Evolutionary conservation across 2,329 filamentous ascomycete species (phyloP).

Genomic region (Ophiocordyceps camponoti-saundersi): DNA sequence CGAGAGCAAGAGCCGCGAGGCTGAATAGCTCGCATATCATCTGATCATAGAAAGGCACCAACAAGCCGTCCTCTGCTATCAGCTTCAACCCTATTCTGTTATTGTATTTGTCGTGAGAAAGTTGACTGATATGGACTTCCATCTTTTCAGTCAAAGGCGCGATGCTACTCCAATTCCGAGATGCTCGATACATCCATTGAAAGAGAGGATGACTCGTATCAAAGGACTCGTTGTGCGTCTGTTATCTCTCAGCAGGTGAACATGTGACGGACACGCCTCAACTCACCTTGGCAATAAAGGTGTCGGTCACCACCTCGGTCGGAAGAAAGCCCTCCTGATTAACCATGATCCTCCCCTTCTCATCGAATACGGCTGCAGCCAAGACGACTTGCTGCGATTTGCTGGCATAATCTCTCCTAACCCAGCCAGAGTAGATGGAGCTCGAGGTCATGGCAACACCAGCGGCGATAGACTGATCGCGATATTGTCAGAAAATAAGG

Average conservation of each 20-base stretch:
- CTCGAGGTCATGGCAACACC: constrained; percentile 41
- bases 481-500: background rate
- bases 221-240: constrained; percentile 42
- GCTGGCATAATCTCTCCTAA: constrained; percentile 35
- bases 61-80: constrained; percentile 34
- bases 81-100: constrained; percentile 22
- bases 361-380: constrained; percentile 50
- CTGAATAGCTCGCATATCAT: constrained; percentile 76
- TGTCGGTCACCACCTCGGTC: constrained; percentile 61
- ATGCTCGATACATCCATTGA: constrained; percentile 74
- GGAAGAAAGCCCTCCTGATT: constrained; percentile 53
- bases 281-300: constrained; percentile 48
- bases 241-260: too few relatives aligned
- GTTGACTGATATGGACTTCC: constrained; percentile 46
- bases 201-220: constrained; percentile 63
- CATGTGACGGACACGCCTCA: background rate
- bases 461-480: constrained; percentile 36
- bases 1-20: constrained; percentile 58
- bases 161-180: constrained; percentile 58
- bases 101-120: constrained; percentile 24
- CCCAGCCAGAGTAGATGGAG: constrained; percentile 20
- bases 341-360: constrained; percentile 48
- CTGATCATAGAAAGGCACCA: constrained; percentile 53
- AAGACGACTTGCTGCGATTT: constrained; percentile 44
- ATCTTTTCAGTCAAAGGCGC: constrained; percentile 54